These are phyloP conservation scores for Debaryomyces castellii DNA, from an alignment of 805 yeast genomes.

Conservation along the genomic window DNA sequence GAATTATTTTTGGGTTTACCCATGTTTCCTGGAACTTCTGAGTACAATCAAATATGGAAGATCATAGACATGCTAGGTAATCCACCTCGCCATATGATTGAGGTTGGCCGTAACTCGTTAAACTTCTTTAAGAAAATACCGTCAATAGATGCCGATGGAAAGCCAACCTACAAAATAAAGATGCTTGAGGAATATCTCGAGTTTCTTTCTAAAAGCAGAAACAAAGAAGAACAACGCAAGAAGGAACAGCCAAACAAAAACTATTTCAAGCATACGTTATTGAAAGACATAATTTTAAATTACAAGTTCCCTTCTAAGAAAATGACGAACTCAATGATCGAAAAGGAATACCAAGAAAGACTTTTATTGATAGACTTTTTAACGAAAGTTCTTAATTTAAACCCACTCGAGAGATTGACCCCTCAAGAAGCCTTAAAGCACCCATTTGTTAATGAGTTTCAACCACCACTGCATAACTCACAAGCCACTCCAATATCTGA, in stretches of 20 bases:
- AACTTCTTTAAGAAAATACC: constrained; percentile 59
- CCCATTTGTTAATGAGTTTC: constrained; percentile 66
- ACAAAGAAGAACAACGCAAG: constrained; percentile 26
- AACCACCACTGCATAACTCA: background rate
- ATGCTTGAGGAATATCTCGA: constrained; percentile 36
- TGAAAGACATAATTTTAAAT: constrained; percentile 73
- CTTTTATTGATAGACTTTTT: constrained; percentile 74
- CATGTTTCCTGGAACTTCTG: constrained; percentile 91
- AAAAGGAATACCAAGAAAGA: constrained; percentile 73
- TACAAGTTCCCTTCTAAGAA: constrained; percentile 67
- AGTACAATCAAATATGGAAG: constrained; percentile 83
- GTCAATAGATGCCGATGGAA: constrained; percentile 19
- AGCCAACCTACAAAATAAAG: constrained; percentile 32
- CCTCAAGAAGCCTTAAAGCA: constrained; percentile 94
- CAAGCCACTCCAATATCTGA: background rate
- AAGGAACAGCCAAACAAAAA: constrained; percentile 80
- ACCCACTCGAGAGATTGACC: constrained; percentile 94
- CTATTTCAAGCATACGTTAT: constrained; percentile 64
- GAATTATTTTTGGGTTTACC: constrained; percentile 92
- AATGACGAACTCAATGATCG: constrained; percentile 53
- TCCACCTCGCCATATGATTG: constrained; percentile 97
- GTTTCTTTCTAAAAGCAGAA: constrained; percentile 23
- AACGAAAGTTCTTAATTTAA: constrained; percentile 71
- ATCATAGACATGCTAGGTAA: constrained; percentile 78
- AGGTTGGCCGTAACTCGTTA: constrained; percentile 82